Conservation (phyloP, 2,329 filamentous ascomycete species). For the Phoma sp. region DNA sequence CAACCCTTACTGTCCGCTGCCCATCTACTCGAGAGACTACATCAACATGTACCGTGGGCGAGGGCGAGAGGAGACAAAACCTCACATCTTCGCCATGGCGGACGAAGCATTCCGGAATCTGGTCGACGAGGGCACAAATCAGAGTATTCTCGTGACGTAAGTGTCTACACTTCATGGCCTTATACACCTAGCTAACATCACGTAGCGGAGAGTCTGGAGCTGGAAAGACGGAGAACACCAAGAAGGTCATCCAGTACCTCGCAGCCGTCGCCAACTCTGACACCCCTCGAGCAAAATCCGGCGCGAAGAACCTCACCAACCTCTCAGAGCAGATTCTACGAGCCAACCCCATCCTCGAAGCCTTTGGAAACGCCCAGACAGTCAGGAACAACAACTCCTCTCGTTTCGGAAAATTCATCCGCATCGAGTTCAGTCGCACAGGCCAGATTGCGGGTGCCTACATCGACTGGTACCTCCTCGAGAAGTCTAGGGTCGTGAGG, state of each 20-base stretch:
- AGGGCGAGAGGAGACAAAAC: slow-evolving; percentile 90
- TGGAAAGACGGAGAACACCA: slow-evolving; percentile 98
- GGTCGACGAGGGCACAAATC: slow-evolving; percentile 92
- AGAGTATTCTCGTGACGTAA: slow-evolving; percentile 93
- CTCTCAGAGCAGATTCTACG: slow-evolving; percentile 95
- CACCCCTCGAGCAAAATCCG: slow-evolving; percentile 66
- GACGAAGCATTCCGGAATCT: slow-evolving; percentile 96
- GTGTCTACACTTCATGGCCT: slow-evolving; percentile 28
- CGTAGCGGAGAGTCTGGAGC: slow-evolving; percentile 87
- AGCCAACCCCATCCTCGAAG: slow-evolving; percentile 96
- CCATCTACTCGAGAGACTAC: slow-evolving; percentile 96
- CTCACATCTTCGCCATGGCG: slow-evolving; percentile 97
- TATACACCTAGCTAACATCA: slow-evolving; percentile 22
- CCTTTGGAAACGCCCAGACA: slow-evolving; percentile 97
- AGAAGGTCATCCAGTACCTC: slow-evolving; percentile 98
- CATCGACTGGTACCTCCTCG: slow-evolving; percentile 97
- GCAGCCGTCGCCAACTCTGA: slow-evolving; percentile 92
- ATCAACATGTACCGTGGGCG: slow-evolving; percentile 97
- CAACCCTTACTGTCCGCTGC: slow-evolving; percentile 92
- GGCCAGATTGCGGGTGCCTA: slow-evolving; percentile 95
- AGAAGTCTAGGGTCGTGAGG: slow-evolving; percentile 96
- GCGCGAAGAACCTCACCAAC: slow-evolving; percentile 75
- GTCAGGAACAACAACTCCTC: slow-evolving; percentile 99
- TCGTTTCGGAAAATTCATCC: slow-evolving; percentile 97
- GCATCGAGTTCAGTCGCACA: slow-evolving; percentile 88